Conservation (phyloP, 2,329 filamentous ascomycete species). For the Trichoderma afroharzianum region DNA sequence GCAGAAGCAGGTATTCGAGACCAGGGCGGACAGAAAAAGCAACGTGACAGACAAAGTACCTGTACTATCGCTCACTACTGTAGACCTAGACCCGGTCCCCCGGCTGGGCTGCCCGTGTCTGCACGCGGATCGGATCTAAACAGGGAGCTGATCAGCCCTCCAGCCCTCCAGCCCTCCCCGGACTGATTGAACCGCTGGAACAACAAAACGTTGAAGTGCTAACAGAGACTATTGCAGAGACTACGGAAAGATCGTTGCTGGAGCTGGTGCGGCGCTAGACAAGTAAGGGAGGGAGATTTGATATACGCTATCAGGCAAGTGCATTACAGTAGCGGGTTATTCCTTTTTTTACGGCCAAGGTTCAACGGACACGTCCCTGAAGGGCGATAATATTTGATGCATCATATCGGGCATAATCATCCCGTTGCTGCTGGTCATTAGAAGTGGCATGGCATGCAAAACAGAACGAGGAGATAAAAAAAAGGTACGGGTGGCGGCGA, state of each 20-base stretch:
- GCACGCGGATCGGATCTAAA: slow-evolving; percentile 14
- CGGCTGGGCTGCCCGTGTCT: background rate
- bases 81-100: background rate
- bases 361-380: background rate
- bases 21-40: background rate
- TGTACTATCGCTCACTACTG: background rate
- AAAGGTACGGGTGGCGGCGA: slow-evolving; percentile 6
- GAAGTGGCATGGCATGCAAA: background rate
- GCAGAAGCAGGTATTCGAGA: background rate
- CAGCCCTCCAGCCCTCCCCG: background rate
- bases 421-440: background rate
- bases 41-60: background rate
- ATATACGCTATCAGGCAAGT: background rate
- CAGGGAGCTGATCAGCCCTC: background rate
- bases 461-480: background rate
- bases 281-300: background rate
- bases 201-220: background rate
- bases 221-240: background rate
- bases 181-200: background rate
- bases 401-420: background rate
- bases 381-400: background rate
- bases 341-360: background rate
- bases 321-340: background rate
- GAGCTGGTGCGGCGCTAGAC: background rate
- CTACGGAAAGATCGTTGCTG: background rate